Base-by-base conservation (phyloP, 495 filamentous ascomycete species). In the Cryomyces minteri region DNA sequence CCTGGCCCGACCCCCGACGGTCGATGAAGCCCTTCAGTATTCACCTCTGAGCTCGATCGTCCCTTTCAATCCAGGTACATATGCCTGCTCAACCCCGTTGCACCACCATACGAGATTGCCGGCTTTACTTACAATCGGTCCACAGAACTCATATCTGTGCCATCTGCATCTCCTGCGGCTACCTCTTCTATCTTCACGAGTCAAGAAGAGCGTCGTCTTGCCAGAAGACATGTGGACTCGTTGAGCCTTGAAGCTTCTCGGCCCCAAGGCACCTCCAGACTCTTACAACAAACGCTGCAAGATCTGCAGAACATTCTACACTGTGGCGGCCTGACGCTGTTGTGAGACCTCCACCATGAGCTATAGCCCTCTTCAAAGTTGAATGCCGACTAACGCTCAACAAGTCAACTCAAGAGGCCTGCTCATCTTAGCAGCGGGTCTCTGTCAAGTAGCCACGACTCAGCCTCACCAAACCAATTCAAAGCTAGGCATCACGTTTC, bases 41-140 rank as follows among this genome's bases (percentile, higher is more conserved):
- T 88, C 92, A 11, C 88, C 90, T 3, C 79, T 95, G 60, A 85
- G 83, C 25, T 92, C 85, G 25, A 76, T 94, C 45, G 73, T 88
- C 43, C 80, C 92, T 4, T 93, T 95, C 62, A 77, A 78, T 49
- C 69, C 88, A 48, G 79, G 90, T 93, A 67, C 46, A 55, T 43
- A 8, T 9, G 9, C 40, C 34, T 9, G 9, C 34, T 12, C 12
- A 9, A 37, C 34, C 34, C 12, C 34, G 18, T 38, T 38, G 9
- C 9, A 1, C 34, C 12, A 14, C 9, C 34, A 38, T 38, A 9
- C 9, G 9, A 38, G 12, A 14, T 38, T 14, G 12, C 12, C 34
- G 34, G 9, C 12, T 38, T 38, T 32, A 37, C 31, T 25, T 8
- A 39, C 4, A 4, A 4, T 7, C 28, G 33, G 39, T 5, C 34